Evolutionary conservation across 225 moss, liverwort and hornwort genomes (phyloP).

Genomic region (Physcomitrium patens): DNA sequence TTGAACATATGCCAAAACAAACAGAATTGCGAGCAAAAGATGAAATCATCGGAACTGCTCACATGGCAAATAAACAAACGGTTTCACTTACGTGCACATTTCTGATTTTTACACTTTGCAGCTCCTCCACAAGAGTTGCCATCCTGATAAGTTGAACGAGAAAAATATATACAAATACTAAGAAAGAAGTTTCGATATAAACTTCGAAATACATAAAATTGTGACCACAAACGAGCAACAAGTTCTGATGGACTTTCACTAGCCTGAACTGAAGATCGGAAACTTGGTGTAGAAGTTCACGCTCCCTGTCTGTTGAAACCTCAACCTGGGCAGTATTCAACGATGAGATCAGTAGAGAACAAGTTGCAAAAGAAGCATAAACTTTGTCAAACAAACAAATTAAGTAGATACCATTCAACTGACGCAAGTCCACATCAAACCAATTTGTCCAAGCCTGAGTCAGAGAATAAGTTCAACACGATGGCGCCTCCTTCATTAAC

Average conservation of each 20-base stretch:
- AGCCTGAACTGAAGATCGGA: constrained; percentile 66
- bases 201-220: constrained; percentile 10
- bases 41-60: constrained; percentile 1
- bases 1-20: background rate
- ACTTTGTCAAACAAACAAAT: constrained; percentile 5
- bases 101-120: constrained; percentile 59
- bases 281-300: constrained; percentile 64
- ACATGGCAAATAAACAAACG: background rate
- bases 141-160: constrained; percentile 43
- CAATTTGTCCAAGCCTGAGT: constrained; percentile 13
- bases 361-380: constrained; percentile 17
- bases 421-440: background rate
- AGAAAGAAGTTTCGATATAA: constrained; percentile 14
- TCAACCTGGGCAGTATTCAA: constrained; percentile 43
- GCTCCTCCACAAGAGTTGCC: constrained; percentile 62
- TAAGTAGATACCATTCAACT: background rate
- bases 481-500: constrained; percentile 11
- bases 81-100: constrained; percentile 50
- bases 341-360: constrained; percentile 22
- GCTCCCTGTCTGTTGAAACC: constrained; percentile 58
- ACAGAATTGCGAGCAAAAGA: background rate
- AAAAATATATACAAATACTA: constrained; percentile 21
- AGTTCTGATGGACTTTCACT: constrained; percentile 14
- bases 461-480: background rate
- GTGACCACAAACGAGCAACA: background rate